Base-by-base conservation (phyloP, 768 basidiomycete genomes). In the Hydnum rufescens region DNA sequence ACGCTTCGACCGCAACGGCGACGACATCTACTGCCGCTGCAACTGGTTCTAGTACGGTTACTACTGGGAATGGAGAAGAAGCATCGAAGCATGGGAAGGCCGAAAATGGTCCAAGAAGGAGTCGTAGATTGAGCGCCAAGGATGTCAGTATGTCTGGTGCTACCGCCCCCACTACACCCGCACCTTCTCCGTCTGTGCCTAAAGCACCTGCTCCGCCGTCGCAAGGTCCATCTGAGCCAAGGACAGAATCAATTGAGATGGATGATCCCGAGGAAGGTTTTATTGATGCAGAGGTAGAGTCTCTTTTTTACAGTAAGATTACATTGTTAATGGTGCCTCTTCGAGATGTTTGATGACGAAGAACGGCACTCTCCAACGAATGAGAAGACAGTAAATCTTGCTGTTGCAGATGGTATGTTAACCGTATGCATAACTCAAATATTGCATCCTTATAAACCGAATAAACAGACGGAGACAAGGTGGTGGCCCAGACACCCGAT, bases 401-500 rank as follows among this genome's bases (percentile, higher is more conserved):
- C 82, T 6, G 76, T 93, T 5, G 75, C 74, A 19, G 82, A 86
- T 67, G 86, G 84, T 82, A 57, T 47, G 68, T 60, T 39, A 19
- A 39, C 8, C 19, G 34, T 39, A 19, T 39, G 8, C 8, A 39
- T 8, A 19, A 39, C 19, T 8, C 23, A 36, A 57, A 59, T 39
- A 57, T 4, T 56, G 34, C 23, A 51, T 52, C 23, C 51, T 43
- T 23, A 5, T n/a, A n/a, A n/a, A n/a, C n/a, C n/a, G n/a, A n/a
- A n/a, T n/a, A n/a, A n/a, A n/a, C 54, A 83, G 90, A 93, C 65
- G 92, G 89, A 4, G 80, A 82, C n/a, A 86, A 82, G 63, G 74
- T 97, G 5, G 88, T 90, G 61, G 95, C 92, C 1, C 87, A 95
- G 63, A 96, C 95, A 0, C 92, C 95, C 2, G 89, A 96, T 58